Evolutionary conservation across 2,329 filamentous ascomycete genomes (phyloP), one percentile per base, ranked within the genome.

Genomic region (Claviceps quebecensis): DNA sequence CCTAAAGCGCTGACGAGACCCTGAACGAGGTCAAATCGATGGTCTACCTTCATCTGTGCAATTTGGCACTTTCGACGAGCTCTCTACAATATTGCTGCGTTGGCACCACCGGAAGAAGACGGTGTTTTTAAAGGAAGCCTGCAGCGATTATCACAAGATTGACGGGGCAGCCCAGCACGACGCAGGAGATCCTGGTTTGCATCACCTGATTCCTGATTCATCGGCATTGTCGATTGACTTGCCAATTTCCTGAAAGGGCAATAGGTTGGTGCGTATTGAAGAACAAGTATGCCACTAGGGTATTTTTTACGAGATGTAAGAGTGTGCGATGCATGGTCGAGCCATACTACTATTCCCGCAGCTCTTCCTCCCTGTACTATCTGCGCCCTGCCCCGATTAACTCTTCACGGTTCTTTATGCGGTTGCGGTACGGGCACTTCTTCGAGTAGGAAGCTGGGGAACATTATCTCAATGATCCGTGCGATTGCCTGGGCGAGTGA

Each of bases 401-500:
- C 8, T 43, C 17, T 14, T 19, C 38, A n/a, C 38, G 3, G 38
- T n/a, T 7, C 38, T 7, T 8, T 39, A 16, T 39, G 3, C 14
- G 5, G 38, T n/a, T 16, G 17, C 26, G 26, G 26, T 29, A 29
- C 26, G 26, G 26, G 8, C 8, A 29, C 26, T 9, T 3, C 26
- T 29, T 29, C 26, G 14, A 16, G 6, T 17, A 4, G 14, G 5
- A 1, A 17, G n/a, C 38, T 39, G 11, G 7, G 9, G 17, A 29
- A 9, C 7, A n/a, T 8, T n/a, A n/a, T 23, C 36, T 54, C 47
- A 50, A 39, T 41, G 40, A 48, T 52, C 49, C 37, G 57, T 56
- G 43, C 60, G 58, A n/a, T 57, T 53, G 3, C 55, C 50, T 5
- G 63, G 59, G 47, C 60, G 55, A 11, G 61, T 63, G 29, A 70